Base-by-base conservation (phyloP, 768 basidiomycete genomes). In the Tylopilus subfusipes region DNA sequence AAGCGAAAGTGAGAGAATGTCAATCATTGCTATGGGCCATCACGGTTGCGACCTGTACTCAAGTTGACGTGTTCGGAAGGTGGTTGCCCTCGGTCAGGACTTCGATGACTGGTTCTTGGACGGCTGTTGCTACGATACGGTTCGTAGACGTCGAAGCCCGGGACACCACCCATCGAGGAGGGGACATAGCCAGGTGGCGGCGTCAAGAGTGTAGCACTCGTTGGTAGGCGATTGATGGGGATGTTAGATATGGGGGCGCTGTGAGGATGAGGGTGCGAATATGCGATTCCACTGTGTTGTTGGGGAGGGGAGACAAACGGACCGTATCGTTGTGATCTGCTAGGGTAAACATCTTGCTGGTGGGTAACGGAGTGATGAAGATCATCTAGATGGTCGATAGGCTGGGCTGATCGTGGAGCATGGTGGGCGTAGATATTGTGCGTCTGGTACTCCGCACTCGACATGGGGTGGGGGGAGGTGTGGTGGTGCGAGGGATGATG, bases 141-240 rank as follows among this genome's bases (percentile, higher is more conserved):
- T 25, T 47, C 49, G 48, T 67, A 73, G 11, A 54, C 18, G 30
- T 60, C 49, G 40, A 60, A 49, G 27, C 56, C 45, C 9, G 57
- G 25, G 27, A 29, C 31, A 51, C 61, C 53, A 34, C 58, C 50
- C 52, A 76, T 57, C n/a, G 78, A 67, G 27, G 76, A 60, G 9
- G 73, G 63, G 55, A 79, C 77, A 61, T 84, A 86, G 21, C 83
- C 80, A 5, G 82, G 76, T 19, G 87, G 74, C n/a, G 88, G 85
- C 30, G 86, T 88, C 56, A 89, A 73, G 50, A 90, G 75, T 24
- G 84, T 88, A 69, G 83, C 87, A 62, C 83, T 80, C 29, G 81
- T 72, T 18, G 84, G 81, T 27, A 88, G 74, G 40, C 83, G 77
- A 58, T 64, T 72, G 50, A 72, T 56, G 25, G 56, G 52, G 10